These are phyloP conservation scores for Cystofilobasidium macerans DNA, from an alignment of 768 basidiomycete genomes.

Conservation along the genomic window DNA sequence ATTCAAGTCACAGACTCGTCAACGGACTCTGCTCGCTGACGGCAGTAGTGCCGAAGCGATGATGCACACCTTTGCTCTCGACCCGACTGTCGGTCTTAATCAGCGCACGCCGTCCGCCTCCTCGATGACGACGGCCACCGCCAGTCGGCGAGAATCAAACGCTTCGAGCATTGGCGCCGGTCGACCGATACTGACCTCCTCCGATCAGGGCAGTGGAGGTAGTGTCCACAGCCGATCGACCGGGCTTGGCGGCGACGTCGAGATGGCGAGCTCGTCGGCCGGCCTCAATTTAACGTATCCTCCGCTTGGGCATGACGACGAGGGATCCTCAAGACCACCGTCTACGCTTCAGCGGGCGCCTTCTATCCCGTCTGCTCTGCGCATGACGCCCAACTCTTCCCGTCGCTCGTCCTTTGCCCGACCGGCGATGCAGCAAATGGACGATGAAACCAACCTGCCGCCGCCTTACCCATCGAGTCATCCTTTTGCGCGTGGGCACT, in stretches of 20 bases:
- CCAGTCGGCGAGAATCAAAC: neutral
- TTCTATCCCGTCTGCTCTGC: neutral
- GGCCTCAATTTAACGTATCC: too few relatives aligned
- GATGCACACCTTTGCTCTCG: slow-evolving; percentile 4
- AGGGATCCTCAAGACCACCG: too few relatives aligned
- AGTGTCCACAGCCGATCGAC: neutral
- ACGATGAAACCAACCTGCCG: neutral
- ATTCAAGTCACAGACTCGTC: neutral
- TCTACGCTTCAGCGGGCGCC: neutral
- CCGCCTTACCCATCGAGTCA: neutral
- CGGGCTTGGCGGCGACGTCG: neutral
- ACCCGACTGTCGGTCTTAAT: slow-evolving; percentile 6
- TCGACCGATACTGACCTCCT: neutral
- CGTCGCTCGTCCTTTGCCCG: neutral
- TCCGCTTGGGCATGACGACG: too few relatives aligned
- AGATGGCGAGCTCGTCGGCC: neutral
- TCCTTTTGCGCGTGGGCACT: neutral
- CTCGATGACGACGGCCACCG: too few relatives aligned
- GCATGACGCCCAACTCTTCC: slow-evolving; percentile 7
- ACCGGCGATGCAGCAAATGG: neutral
- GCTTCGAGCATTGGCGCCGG: neutral
- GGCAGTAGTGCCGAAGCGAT: neutral
- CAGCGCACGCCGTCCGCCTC: too few relatives aligned
- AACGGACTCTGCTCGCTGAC: neutral
- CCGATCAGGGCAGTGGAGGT: neutral